Evolutionary conservation across 2,329 filamentous ascomycete genomes (phyloP), one percentile per base, ranked within the genome.

Genomic region (Fusarium mundagurra): DNA sequence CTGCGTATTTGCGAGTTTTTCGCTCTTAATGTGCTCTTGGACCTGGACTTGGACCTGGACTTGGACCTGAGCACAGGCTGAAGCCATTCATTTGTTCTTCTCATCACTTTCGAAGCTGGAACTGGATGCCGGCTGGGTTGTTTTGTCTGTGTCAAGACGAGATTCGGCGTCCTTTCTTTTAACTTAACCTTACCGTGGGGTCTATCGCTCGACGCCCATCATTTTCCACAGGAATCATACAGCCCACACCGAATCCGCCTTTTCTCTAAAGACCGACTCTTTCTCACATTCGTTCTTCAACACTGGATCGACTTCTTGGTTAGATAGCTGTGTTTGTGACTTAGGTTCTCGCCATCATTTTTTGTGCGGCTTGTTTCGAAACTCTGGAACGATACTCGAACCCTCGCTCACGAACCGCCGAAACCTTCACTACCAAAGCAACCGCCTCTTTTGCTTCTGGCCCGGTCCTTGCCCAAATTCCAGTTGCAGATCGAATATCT

Each of bases 1-100:
- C 66, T 64, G 74, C 60, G 71, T 67, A 75, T 67, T 63, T 77
- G 73, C 67, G 69, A 77, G 54, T 77, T 74, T 77, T 70, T 68
- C 59, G 65, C 53, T 69, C 70, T 69, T 67, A 65, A 61, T 63
- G 57, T 72, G 51, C 53, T 61, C 57, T 60, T 57, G 60, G 38
- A 72, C 64, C 34, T 54, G 34, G 36, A 47, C 44, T 20, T 45
- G 43, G 44, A 47, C 44, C 14, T 45, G 43, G 44, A 54, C 24
- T 27, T 29, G 44, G 44, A 57, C 27, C 38, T 38, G 36, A 66
- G 64, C 48, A 57, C 41, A 64, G 65, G 67, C 65, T 64, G 67
- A 69, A 55, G 65, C 43, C 51, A 43, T 67, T 69, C 57, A 43
- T 69, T 58, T 60, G 57, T 67, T 58, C 45, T 61, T 44, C 41